Base-by-base conservation (phyloP, 2,329 filamentous ascomycete species). In the Fusarium illudens region DNA sequence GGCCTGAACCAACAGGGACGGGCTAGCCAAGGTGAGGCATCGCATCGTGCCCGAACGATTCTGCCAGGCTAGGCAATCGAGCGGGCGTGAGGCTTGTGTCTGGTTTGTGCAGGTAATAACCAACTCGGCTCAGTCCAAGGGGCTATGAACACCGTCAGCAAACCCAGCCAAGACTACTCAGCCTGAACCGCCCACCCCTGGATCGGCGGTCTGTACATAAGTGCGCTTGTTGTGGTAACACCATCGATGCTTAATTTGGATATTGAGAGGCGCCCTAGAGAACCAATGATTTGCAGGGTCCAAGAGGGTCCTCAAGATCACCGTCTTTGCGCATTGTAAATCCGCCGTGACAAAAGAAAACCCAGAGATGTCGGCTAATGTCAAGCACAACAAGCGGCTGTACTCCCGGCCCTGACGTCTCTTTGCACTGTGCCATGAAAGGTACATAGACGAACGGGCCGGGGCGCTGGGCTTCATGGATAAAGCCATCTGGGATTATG, bases 161-260 rank as follows among this genome's bases (percentile, higher is more conserved):
- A 72, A 72, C 63, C 62, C 51, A 67, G 67, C 69, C 64, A 72
- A 73, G 67, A 65, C 64, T 55, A 52, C 42, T 60, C 65, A 65
- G 57, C 51, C 65, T 64, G 60, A 54, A 52, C 36, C 46, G 44
- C 29, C 59, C 56, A 57, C 57, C 66, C 71, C 68, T 73, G 65
- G 70, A 73, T 73, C 70, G 58, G 70, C 65, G 63, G 68, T 72
- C 68, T 70, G 56, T 51, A 65, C 51, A 65, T 51, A 56, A 67
- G 59, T 64, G 52, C 48, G 29, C 55, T 55, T 67, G 59, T 67
- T 49, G 57, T 63, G 60, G 67, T 64, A 66, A 37, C 60, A 61
- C 61, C 33, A 64, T 71, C 58, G 55, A 68, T 68, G 68, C 65
- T 71, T 65, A 68, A 68, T 71, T 71, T 68, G 67, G 64, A 32